These are phyloP conservation scores for Coemansia sp. DNA, from an alignment of 192 early-diverging fungal genomes.

Conservation along the genomic window DNA sequence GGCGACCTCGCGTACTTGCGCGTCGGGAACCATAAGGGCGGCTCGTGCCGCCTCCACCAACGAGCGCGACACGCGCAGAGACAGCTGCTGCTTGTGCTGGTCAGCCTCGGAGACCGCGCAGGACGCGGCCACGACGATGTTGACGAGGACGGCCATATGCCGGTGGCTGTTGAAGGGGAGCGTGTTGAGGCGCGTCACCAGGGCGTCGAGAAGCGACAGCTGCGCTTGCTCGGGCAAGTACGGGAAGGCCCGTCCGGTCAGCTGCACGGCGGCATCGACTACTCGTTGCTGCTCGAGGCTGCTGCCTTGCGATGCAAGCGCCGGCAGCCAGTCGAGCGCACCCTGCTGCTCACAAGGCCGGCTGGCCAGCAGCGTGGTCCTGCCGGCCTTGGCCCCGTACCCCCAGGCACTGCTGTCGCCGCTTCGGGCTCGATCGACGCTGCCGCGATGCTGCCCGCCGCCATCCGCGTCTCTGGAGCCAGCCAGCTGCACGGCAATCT, in stretches of 20 bases:
- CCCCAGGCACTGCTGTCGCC: constrained; percentile 22
- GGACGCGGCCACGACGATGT: constrained; percentile 52
- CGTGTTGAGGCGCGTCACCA: constrained; percentile 63
- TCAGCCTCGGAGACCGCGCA: constrained; percentile 61
- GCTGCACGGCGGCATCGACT: constrained; percentile 76
- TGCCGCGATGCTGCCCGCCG: background rate
- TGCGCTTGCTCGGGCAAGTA: constrained; percentile 67
- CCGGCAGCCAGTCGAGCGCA: constrained; percentile 6
- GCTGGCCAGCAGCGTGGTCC: constrained; percentile 30
- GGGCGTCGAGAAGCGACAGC: constrained; percentile 70
- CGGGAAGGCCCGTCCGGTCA: constrained; percentile 76
- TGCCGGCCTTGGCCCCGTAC: constrained; percentile 43
- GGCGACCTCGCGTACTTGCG: constrained; percentile 68
- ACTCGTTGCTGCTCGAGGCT: constrained; percentile 27
- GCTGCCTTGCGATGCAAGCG: no score
- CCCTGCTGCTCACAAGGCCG: background rate
- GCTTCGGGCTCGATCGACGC: background rate
- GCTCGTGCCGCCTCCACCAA: constrained; percentile 42
- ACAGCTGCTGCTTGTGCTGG: background rate
- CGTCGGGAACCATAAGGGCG: constrained; percentile 65
- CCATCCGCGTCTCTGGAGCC: background rate
- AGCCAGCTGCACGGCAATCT: constrained; percentile 16
- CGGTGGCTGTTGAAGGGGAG: constrained; percentile 66
- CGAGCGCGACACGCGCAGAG: constrained; percentile 22
- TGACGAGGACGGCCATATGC: constrained; percentile 75